These are phyloP conservation scores for Tricholomella constricta DNA, from an alignment of 768 basidiomycete genomes.

Conservation along the genomic window DNA sequence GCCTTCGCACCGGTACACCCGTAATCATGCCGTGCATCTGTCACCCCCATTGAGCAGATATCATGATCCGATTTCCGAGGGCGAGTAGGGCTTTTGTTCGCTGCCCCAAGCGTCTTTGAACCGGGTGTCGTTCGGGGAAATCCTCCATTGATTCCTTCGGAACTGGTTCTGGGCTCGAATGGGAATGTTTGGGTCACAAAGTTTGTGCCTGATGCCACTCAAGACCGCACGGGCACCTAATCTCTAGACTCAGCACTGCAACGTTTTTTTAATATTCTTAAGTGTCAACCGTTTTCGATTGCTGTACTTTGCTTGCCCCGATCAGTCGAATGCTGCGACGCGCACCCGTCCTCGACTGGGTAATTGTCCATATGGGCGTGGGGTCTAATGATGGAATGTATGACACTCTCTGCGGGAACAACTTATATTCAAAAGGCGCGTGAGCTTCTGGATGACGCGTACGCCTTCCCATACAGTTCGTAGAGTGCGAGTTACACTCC, in stretches of 20 bases:
- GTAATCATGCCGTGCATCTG: conserved; percentile 30
- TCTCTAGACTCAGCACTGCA: conserved; percentile 32
- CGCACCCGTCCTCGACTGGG: conserved; percentile 11
- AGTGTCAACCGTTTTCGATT: conserved; percentile 4
- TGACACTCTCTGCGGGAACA: conserved; percentile 8
- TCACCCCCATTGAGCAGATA: conserved; percentile 30
- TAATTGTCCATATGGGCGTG: conserved; percentile 15
- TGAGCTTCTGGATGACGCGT: conserved; percentile 4
- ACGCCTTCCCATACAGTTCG: conserved; percentile 6
- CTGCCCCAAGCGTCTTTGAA: conserved; percentile 2
- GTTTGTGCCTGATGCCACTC: conserved; percentile 19
- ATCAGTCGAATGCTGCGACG: conserved; percentile 16
- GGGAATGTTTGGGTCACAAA: conserved; percentile 6
- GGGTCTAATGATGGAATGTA: conserved; percentile 9
- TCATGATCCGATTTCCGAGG: conserved; percentile 50
- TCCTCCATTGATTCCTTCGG: conserved; percentile 15
- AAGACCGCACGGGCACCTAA: conserved; percentile 20
- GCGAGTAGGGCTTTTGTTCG: conserved; percentile 9
- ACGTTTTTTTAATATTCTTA: conserved; percentile 51
- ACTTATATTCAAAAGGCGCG: background rate
- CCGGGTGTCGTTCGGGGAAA: conserved; percentile 10
- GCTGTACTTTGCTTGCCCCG: conserved; percentile 12
- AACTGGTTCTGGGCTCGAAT: background rate
- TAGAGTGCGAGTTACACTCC: conserved; percentile 3
- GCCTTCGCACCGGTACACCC: conserved; percentile 20